phyloP scores from a whole-genome alignment of 805 yeast genomes.

The Kluyveromyces lactis region DNA sequence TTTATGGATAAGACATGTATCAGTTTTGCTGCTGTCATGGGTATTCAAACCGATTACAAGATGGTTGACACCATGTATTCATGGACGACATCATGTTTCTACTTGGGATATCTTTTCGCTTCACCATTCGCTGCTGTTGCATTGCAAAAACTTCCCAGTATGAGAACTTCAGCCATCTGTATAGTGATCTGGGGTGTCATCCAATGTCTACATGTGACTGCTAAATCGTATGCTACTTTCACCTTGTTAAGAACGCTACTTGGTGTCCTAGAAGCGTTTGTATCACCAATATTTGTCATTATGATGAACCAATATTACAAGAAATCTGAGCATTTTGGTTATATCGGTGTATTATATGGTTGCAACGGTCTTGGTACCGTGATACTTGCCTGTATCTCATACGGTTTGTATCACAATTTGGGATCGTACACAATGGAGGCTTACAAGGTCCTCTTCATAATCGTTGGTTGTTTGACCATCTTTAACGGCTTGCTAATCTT shows the following conservation, averaged over 20 bases:
- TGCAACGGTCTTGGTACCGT: constrained; percentile 40
- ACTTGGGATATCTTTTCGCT: constrained; percentile 52
- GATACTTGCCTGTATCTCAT: constrained; percentile 46
- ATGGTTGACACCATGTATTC: constrained; percentile 39
- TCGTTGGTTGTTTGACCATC: constrained; percentile 53
- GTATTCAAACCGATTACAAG: constrained; percentile 35
- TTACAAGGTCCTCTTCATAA: constrained; percentile 55
- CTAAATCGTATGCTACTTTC: constrained; percentile 36
- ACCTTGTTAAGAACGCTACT: constrained; percentile 40
- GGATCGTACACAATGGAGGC: constrained; percentile 36
- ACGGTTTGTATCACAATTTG: constrained; percentile 37
- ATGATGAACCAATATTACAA: constrained; percentile 54
- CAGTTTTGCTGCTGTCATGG: constrained; percentile 47
- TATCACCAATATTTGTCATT: constrained; percentile 50
- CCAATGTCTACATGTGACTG: constrained; percentile 44
- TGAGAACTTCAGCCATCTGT: constrained; percentile 40
- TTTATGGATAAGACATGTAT: constrained; percentile 53
- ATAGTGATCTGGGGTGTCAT: constrained; percentile 57
- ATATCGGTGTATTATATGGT: constrained; percentile 39
- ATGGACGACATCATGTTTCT: constrained; percentile 55
- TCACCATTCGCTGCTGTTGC: constrained; percentile 35
- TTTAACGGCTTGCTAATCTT: constrained; percentile 39
- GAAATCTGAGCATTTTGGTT: constrained; percentile 36
- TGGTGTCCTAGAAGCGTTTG: constrained; percentile 45
- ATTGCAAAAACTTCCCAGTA: constrained; percentile 43